Percentiles rank a stretch among this genome's conserved stretches.
Conservation (phyloP, 305 asterid species). For the Fraxinus baroniana region DNA sequence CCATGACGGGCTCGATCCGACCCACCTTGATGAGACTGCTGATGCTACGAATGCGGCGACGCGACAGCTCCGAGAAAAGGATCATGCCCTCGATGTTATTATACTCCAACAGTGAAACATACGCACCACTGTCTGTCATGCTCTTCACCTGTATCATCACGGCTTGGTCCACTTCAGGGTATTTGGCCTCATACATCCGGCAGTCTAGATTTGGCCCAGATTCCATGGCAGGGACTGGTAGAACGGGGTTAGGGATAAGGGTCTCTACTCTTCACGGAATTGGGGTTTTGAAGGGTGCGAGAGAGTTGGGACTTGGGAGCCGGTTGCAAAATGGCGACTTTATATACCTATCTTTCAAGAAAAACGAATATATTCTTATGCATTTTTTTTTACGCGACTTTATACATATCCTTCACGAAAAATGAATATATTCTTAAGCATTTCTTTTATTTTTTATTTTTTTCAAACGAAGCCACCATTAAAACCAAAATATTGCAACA, state of each 20-base stretch:
- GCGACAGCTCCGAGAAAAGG: constrained; percentile 92
- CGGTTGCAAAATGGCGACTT: neutral
- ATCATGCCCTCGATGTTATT: constrained; percentile 97
- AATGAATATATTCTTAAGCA: neutral
- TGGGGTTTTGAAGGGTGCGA: neutral
- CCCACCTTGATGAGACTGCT: constrained; percentile 92
- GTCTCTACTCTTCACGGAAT: constrained; percentile 15
- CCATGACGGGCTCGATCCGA: constrained; percentile 97
- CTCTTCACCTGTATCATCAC: constrained; percentile 97
- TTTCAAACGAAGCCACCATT: too few relatives aligned
- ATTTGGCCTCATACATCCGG: constrained; percentile 94
- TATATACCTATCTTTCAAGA: too few relatives aligned
- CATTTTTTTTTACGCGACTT: neutral
- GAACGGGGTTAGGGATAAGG: constrained; percentile 18
- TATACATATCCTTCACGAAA: neutral
- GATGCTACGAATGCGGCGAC: constrained; percentile 95
- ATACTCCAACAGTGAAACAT: constrained; percentile 87
- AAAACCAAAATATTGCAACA: too few relatives aligned
- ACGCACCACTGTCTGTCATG: constrained; percentile 98
- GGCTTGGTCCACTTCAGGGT: constrained; percentile 91
- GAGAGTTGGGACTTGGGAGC: too few relatives aligned
- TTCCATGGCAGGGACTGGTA: constrained; percentile 38
- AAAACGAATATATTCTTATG: too few relatives aligned
- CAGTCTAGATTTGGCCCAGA: constrained; percentile 77
- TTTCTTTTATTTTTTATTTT: too few relatives aligned